Base-by-base conservation (phyloP, 2,329 filamentous ascomycete genomes). In the Microascus cirrosus region DNA sequence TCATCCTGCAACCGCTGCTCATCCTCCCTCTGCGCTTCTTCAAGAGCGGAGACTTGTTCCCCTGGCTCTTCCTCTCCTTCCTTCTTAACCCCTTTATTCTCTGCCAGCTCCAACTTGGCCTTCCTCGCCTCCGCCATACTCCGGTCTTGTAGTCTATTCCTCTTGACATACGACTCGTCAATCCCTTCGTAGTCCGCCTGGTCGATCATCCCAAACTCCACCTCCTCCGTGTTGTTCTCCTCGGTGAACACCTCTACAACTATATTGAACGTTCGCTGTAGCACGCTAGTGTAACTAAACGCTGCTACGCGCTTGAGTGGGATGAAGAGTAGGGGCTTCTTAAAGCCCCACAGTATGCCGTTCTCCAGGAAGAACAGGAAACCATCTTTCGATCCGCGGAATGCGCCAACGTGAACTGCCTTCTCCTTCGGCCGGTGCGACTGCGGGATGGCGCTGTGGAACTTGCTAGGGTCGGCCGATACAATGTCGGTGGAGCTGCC, bases 311-410 rank as follows among this genome's bases (percentile, higher is more conserved):
- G 75, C 56, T 80, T 77, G 20, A 86, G 75, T 4, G 83, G 82
- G 5, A 87, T 73, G 63, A 86, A 87, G 24, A 85, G 70, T 2
- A 87, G 67, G 0, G 85, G 85, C 68, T 87, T 88, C 70, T 86
- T 87, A 73, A 85, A 88, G 0, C 77, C 84, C 83, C 84, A 88
- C 8, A 88, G 67, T 57, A 88, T 86, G 15, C 85, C 85, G 28
- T 76, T 83, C 35, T 83, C 78, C 18, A 88, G 71, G 65, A 87
- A 86, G 65, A 86, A 87, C 1, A 87, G 72, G 62, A 79, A 86
- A 0, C 84, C 85, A 60, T 88, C 85, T 67, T 87, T 88, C 59
- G 79, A 84, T 22, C 85, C 85, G 52, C 84, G 75, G 69, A 86
- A 86, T 1, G 79, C 84, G 63, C 80, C 83, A 52, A 87, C 79